Evolutionary conservation across 768 basidiomycete genomes (phyloP), one percentile per base, ranked within the genome.

Genomic region (Tylopilus plumbeoviolaceoides): DNA sequence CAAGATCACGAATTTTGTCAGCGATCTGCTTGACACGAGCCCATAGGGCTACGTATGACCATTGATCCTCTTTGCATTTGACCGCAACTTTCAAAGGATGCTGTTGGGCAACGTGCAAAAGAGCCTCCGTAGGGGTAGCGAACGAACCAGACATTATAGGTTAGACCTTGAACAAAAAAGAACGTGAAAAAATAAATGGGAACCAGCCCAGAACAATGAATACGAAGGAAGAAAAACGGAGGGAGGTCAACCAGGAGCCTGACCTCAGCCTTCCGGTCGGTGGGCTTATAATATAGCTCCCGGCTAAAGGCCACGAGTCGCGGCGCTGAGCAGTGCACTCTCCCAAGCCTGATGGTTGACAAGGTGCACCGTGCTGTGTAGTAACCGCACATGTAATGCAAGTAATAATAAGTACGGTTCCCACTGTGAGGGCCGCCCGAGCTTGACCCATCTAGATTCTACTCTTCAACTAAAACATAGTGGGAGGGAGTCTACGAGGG

Each of bases 41-140:
- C 66, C 67, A 68, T n/a, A 68, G 58, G 48, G 63, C 67, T 43
- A 62, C 63, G n/a, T 68, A 68, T 44, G 64, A 63, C 66, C 66
- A 68, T 58, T 57, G 49, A 42, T 56, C 47, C 39, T 36, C 51
- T 55, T 48, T 58, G n/a, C 53, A 45, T 30, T 52, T 60, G 36
- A 68, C 60, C 10, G 64, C 66, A 43, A 28, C 10, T 27, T 50
- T 54, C 49, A 49, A 60, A 15, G 66, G 66, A 48, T 68, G 58
- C 25, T 62, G 53, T 56, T 56, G 61, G 50, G 67, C 64, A 39
- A 66, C 67, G 44, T 66, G 60, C 41, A 68, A 56, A 38, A 68
- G 66, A 21, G 60, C 67, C 48, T 68, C 66, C 39, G 66, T 68
- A 21, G 66, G 67, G 15, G 66, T 68, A 38, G 57, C 23, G 30